phyloP scores from a whole-genome alignment of 768 basidiomycete genomes.

The Amanita subjunquillea region DNA sequence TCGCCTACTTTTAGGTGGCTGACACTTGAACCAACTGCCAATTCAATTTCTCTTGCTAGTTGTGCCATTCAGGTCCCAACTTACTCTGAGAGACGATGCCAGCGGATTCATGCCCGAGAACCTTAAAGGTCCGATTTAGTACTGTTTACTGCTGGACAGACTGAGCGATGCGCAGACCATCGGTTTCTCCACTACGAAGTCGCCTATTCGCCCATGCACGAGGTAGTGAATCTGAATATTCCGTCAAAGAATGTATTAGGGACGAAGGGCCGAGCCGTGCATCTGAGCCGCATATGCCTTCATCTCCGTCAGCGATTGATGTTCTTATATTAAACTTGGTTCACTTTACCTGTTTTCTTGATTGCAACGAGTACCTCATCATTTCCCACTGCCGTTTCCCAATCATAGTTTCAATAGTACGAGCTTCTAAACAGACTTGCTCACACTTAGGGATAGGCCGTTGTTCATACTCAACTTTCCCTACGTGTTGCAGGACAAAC shows the following conservation, averaged over 20 bases:
- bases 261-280: conserved; percentile 22
- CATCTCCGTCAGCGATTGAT: not conserved
- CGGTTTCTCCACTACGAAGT: conserved; percentile 70
- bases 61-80: not conserved
- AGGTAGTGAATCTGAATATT: conserved; percentile 61
- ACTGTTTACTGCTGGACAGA: not conserved
- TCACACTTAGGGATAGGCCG: conserved; percentile 66
- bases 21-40: conserved; percentile 63
- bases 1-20: conserved; percentile 74
- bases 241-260: not conserved
- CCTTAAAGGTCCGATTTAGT: conserved; percentile 27
- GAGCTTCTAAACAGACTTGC: conserved; percentile 8
- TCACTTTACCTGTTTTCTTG: conserved; percentile 75
- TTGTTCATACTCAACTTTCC: conserved; percentile 62
- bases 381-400: conserved; percentile 37
- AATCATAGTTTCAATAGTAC: not conserved
- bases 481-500: conserved; percentile 63
- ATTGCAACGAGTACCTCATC: conserved; percentile 83
- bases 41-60: not conserved
- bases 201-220: conserved; percentile 68
- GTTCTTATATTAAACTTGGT: not conserved
- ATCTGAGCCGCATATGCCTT: conserved; percentile 90
- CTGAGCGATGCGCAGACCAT: conserved; percentile 45
- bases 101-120: conserved; percentile 90
- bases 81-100: conserved; percentile 66